Evolutionary conservation across 192 early-diverging fungal genomes (phyloP).

Genomic region (Podila verticillata): DNA sequence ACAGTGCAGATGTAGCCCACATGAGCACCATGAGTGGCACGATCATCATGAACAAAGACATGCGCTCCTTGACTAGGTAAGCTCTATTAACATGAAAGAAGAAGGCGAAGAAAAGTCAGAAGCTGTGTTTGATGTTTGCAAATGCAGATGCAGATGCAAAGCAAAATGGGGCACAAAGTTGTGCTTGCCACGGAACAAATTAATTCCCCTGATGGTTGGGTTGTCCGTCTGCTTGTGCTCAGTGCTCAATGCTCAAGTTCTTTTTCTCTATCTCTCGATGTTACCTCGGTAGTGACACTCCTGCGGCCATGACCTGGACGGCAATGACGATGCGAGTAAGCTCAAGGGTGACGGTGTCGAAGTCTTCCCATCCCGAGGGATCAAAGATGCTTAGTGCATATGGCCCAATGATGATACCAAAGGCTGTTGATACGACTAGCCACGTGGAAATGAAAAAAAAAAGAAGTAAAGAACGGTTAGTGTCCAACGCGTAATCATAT

Average conservation of each 20-base stretch:
- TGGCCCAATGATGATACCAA: slow-evolving; percentile 90
- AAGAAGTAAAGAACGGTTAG: not conserved
- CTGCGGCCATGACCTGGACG: slow-evolving; percentile 91
- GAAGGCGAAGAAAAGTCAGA: not conserved
- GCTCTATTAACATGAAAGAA: slow-evolving; percentile 36
- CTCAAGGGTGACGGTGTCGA: slow-evolving; percentile 70
- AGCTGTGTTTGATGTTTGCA: not conserved
- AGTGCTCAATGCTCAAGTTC: no score
- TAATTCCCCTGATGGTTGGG: no score
- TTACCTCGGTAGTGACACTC: slow-evolving; percentile 81
- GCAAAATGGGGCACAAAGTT: no score
- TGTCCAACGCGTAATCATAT: no score
- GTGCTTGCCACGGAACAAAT: no score
- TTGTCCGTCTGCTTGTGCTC: no score
- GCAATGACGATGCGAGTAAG: slow-evolving; percentile 83
- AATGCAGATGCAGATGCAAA: no score
- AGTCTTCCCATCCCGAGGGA: slow-evolving; percentile 64
- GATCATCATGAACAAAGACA: slow-evolving; percentile 73
- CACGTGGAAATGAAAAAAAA: not conserved
- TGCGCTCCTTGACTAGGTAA: slow-evolving; percentile 72
- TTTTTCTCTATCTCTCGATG: not conserved
- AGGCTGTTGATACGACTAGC: slow-evolving; percentile 80
- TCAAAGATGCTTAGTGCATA: slow-evolving; percentile 75
- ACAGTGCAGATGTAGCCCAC: slow-evolving; percentile 77
- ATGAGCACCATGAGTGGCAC: slow-evolving; percentile 84